Evolutionary conservation across 805 yeast genomes (phyloP).

Genomic region (Scheffersomyces amazonensis): DNA sequence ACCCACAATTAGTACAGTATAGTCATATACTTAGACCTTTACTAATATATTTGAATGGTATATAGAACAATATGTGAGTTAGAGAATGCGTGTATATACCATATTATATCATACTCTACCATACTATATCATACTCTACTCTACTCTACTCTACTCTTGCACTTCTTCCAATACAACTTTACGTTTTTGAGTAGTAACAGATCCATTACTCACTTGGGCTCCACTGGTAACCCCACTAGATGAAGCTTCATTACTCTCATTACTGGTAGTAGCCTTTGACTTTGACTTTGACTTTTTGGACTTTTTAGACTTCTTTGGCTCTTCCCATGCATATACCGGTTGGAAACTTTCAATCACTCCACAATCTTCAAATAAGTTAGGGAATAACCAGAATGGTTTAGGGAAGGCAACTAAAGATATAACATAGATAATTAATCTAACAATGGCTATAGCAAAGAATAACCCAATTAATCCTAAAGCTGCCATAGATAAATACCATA

Average conservation of each 20-base stretch:
- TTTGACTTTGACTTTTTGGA: constrained; percentile 13
- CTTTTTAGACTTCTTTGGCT: constrained; percentile 28
- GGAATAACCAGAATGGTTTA: constrained; percentile 93
- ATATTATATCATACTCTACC: no score
- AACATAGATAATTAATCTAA: constrained; percentile 69
- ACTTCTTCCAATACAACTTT: constrained; percentile 41
- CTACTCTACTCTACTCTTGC: constrained; percentile 26
- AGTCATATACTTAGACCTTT: no score
- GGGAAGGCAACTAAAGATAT: constrained; percentile 56
- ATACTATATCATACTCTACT: no score
- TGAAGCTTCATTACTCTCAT: constrained; percentile 4
- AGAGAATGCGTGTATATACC: no score
- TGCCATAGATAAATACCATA: constrained; percentile 84
- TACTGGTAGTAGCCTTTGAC: background rate
- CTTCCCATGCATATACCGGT: constrained; percentile 87
- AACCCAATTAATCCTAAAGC: constrained; percentile 68
- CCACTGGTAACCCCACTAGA: constrained; percentile 10
- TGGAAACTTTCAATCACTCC: constrained; percentile 89
- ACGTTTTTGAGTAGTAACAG: constrained; percentile 21
- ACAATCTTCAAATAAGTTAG: constrained; percentile 92
- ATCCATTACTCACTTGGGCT: constrained; percentile 10
- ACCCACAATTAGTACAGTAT: no score
- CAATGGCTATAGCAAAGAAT: constrained; percentile 74
- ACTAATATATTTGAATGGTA: no score
- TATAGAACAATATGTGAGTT: no score